These are phyloP conservation scores for Daldinia bambusicola DNA, from an alignment of 495 filamentous ascomycete genomes.

Conservation along the genomic window DNA sequence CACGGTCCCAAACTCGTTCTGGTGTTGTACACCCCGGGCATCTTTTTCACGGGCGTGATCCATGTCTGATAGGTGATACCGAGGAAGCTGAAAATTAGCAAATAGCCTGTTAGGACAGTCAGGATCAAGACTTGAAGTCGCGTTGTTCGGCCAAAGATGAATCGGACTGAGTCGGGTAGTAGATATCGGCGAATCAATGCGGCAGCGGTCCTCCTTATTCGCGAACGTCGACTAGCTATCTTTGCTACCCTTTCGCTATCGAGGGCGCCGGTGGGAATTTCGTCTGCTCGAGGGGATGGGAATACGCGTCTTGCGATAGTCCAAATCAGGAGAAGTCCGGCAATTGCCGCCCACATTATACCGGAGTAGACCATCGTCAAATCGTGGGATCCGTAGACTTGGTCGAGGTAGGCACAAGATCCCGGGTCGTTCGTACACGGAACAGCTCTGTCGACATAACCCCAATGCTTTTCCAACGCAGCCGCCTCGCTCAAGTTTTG, in stretches of 20 bases:
- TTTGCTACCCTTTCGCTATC: conserved; percentile 26
- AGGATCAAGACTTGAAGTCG: conserved; percentile 57
- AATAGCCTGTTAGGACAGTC: conserved; percentile 60
- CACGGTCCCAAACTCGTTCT: conserved; percentile 69
- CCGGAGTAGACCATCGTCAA: conserved; percentile 68
- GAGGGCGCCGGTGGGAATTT: conserved; percentile 48
- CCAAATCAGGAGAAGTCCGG: conserved; percentile 62
- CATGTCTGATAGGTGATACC: conserved; percentile 68
- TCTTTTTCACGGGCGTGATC: conserved; percentile 66
- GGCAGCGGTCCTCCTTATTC: conserved; percentile 40
- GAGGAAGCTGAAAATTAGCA: conserved; percentile 70
- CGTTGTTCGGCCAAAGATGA: conserved; percentile 53
- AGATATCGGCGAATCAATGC: conserved; percentile 56
- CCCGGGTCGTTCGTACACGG: conserved; percentile 69
- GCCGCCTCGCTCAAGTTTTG: conserved; percentile 55
- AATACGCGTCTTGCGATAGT: conserved; percentile 50
- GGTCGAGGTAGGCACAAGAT: conserved; percentile 71
- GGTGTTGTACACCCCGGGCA: conserved; percentile 61
- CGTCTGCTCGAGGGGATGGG: conserved; percentile 50
- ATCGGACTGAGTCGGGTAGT: conserved; percentile 53
- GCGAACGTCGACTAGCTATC: conserved; percentile 28
- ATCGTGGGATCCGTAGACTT: conserved; percentile 69
- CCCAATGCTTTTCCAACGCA: conserved; percentile 66
- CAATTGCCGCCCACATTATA: conserved; percentile 68
- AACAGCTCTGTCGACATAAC: conserved; percentile 65